Conservation (phyloP, 768 basidiomycete genomes). For the Panaeolus cyanescens region DNA sequence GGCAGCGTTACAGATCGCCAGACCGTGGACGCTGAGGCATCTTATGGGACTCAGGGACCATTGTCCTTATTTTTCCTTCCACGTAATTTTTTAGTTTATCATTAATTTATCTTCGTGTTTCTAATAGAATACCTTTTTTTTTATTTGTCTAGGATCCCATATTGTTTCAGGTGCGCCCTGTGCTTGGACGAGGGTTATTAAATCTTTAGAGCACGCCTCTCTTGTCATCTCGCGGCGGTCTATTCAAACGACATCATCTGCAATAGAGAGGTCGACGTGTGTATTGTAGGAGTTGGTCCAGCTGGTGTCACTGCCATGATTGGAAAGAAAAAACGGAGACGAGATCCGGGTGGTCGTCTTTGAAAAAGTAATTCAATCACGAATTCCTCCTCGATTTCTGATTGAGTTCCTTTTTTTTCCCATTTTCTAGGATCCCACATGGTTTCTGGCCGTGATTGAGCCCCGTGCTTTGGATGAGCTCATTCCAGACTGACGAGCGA, state of each 20-base stretch:
- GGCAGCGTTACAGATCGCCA: too few relatives aligned
- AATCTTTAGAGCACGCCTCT: background rate
- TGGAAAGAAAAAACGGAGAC: slow-evolving; percentile 69
- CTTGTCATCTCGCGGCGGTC: background rate
- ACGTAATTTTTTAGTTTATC: too few relatives aligned
- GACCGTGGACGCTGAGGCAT: too few relatives aligned
- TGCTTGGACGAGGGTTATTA: too few relatives aligned
- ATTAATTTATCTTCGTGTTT: too few relatives aligned
- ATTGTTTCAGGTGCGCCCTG: too few relatives aligned
- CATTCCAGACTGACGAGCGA: slow-evolving; percentile 77
- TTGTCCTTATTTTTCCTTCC: too few relatives aligned
- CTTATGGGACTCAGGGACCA: too few relatives aligned
- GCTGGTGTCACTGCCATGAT: slow-evolving; percentile 97
- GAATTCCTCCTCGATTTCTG: background rate
- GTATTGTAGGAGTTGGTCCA: slow-evolving; percentile 95
- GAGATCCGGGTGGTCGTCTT: slow-evolving; percentile 91
- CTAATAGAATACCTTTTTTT: too few relatives aligned
- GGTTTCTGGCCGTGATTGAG: slow-evolving; percentile 94
- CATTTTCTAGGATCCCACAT: slow-evolving; percentile 78
- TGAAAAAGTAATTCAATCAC: slow-evolving; percentile 64
- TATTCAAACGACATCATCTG: slow-evolving; percentile 16
- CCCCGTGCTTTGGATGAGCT: slow-evolving; percentile 90
- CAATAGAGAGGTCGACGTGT: slow-evolving; percentile 91
- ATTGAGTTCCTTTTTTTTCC: background rate
- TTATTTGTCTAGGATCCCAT: too few relatives aligned